Evolutionary conservation across 2,329 filamentous ascomycete species (phyloP), one percentile per base, ranked within the genome.

Genomic region (Fusarium torulosum): DNA sequence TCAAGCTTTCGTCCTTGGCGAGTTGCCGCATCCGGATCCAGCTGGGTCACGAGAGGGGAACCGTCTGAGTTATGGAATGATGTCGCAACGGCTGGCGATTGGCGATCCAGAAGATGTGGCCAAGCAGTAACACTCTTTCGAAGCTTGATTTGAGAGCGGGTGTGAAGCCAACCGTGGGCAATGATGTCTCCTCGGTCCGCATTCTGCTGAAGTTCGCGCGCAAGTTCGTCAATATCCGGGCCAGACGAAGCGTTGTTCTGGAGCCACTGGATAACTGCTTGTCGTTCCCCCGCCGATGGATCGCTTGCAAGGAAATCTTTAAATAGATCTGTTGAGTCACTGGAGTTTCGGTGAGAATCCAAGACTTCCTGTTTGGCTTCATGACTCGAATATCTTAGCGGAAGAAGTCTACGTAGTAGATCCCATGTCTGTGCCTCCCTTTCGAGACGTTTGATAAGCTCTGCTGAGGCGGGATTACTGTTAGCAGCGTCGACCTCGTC

Each of bases 351-450:
- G 6, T 43, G 27, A 54, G 64, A 73, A 27, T 71, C 76, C 56
- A 78, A 74, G 75, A 69, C 77, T 69, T 54, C 81, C 78, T 59
- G 73, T 25, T 61, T 59, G 17, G 58, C 29, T 23, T 63, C 67
- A 23, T 70, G 64, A 17, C 74, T 64, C 35, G 84, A 81, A 75
- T 93, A 90, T 72, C 92, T 86, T 66, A 93, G 78, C 13, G 90
- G 88, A 51, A 97, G 85, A 63, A 97, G 83, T 38, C 92, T 86
- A 47, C 89, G 86, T 59, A 98, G 81, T 27, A 98, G 83, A 74
- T 96, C 90, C 96, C 96, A 99, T 0, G 94, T 96, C 72, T 96
- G 93, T 40, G 90, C 88, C 79, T 99, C 96, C 67, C 91, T 86
- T 77, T 96, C 89, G 84, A 93, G 91, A 56, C 86, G 74, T 85